These are phyloP conservation scores for Chaetomium sp. DNA, from an alignment of 2,329 filamentous ascomycete species.

Conservation along the genomic window DNA sequence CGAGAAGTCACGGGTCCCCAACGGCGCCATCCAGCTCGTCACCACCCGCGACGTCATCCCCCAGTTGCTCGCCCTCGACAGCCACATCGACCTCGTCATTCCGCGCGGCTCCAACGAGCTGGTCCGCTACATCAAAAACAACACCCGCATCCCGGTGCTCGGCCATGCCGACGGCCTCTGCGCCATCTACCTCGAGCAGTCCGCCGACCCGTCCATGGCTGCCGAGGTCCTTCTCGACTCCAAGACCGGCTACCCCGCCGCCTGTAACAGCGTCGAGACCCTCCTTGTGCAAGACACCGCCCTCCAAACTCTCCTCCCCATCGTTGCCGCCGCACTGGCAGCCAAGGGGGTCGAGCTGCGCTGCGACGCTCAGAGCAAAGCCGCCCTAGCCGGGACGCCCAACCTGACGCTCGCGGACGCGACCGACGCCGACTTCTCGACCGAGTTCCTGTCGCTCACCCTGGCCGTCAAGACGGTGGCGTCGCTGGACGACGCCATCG, in stretches of 20 bases:
- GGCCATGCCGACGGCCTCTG: constrained; percentile 96
- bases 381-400: constrained; percentile 57
- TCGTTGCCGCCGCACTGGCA: constrained; percentile 72
- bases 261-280: constrained; percentile 93
- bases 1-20: constrained; percentile 71
- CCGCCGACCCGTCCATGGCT: constrained; percentile 73
- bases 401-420: constrained; percentile 61
- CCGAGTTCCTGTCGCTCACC: constrained; percentile 84
- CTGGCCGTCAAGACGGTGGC: constrained; percentile 81
- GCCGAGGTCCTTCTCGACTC: constrained; percentile 81
- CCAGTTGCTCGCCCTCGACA: constrained; percentile 81
- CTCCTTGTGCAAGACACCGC: constrained; percentile 78
- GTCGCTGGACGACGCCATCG: constrained; percentile 69
- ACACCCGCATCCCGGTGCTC: constrained; percentile 91
- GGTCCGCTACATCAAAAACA: constrained; percentile 84
- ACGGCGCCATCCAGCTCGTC: constrained; percentile 88
- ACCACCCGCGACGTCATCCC: constrained; percentile 89
- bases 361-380: constrained; percentile 72
- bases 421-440: constrained; percentile 72
- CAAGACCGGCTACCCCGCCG: constrained; percentile 92
- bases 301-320: constrained; percentile 67
- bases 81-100: constrained; percentile 91
- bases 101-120: constrained; percentile 89
- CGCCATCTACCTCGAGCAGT: constrained; percentile 78
- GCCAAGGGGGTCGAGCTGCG: constrained; percentile 78